These are phyloP conservation scores for Asterochloris sp. DNA, from an alignment of 139 green algal species.

Conservation along the genomic window DNA sequence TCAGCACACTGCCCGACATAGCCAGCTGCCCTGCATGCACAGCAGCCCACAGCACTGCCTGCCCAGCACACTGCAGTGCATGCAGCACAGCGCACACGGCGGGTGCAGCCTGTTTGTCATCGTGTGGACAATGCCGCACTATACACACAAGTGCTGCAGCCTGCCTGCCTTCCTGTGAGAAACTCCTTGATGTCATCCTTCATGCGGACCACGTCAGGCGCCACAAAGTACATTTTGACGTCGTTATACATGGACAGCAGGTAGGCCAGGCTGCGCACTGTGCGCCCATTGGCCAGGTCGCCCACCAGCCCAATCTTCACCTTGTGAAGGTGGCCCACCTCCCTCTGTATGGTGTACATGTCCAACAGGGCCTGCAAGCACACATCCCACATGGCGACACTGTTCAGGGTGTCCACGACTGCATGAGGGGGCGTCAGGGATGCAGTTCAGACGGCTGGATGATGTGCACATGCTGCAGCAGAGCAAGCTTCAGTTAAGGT, in stretches of 20 bases:
- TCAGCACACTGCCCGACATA: no score
- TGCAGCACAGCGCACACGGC: no score
- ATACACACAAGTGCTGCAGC: no score
- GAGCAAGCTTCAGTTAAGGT: no score
- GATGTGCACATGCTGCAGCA: no score
- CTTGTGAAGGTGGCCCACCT: conserved; percentile 86
- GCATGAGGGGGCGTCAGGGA: background rate
- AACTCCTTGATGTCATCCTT: conserved; percentile 95
- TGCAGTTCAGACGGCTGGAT: background rate
- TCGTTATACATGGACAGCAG: conserved; percentile 86
- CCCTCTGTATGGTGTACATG: conserved; percentile 95
- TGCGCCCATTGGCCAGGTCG: conserved; percentile 96
- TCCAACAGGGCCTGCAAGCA: conserved; percentile 90
- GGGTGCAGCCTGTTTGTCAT: no score
- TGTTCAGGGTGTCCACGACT: no score
- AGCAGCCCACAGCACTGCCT: no score
- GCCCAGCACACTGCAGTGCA: no score
- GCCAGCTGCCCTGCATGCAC: no score
- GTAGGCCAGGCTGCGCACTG: conserved; percentile 76
- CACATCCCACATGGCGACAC: background rate
- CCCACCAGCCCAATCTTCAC: conserved; percentile 93
- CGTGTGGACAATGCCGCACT: no score
- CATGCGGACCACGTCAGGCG: conserved; percentile 90
- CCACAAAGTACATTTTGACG: conserved; percentile 95
- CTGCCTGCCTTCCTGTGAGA: conserved; percentile 34